phyloP scores from a whole-genome alignment of 352 stramenopile species.

The Pythium oligandrum region DNA sequence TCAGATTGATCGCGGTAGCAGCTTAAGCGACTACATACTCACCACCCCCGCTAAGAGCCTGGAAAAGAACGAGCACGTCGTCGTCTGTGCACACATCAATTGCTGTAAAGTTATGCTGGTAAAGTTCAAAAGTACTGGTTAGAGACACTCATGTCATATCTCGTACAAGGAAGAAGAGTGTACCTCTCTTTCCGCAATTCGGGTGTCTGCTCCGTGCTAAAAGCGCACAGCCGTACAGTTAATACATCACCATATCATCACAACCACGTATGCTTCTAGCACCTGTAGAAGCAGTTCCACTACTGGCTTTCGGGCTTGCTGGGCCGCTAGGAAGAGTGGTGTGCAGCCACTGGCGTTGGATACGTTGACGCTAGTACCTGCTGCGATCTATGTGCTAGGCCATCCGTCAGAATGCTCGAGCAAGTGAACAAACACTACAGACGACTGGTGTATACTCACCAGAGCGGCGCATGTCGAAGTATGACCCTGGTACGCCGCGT shows the following conservation, averaged over 20 bases:
- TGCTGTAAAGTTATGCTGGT: slow-evolving; percentile 49
- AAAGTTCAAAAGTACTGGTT: not conserved
- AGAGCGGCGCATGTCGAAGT: slow-evolving; percentile 30
- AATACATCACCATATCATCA: slow-evolving; percentile 1
- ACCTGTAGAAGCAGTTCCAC: slow-evolving; percentile 55
- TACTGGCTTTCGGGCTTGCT: slow-evolving; percentile 43
- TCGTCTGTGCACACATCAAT: slow-evolving; percentile 52
- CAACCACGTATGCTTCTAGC: not conserved
- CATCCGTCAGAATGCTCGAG: not conserved
- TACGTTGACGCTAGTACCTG: slow-evolving; percentile 50
- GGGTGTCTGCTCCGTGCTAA: slow-evolving; percentile 50
- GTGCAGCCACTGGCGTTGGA: slow-evolving; percentile 56
- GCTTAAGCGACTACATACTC: not conserved
- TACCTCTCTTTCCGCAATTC: slow-evolving; percentile 43
- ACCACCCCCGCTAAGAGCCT: slow-evolving; percentile 34
- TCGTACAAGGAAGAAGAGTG: not conserved
- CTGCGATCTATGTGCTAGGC: slow-evolving; percentile 19
- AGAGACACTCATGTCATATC: not conserved
- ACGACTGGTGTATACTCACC: slow-evolving; percentile 17
- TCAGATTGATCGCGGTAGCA: too few species aligned
- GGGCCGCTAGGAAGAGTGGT: slow-evolving; percentile 60
- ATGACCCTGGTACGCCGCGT: slow-evolving; percentile 68
- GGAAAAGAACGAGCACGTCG: slow-evolving; percentile 40
- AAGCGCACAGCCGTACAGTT: not conserved
- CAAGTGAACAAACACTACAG: not conserved